These are phyloP conservation scores for Cladosporium colombiae DNA, from an alignment of 2,329 filamentous ascomycete genomes.

Conservation along the genomic window DNA sequence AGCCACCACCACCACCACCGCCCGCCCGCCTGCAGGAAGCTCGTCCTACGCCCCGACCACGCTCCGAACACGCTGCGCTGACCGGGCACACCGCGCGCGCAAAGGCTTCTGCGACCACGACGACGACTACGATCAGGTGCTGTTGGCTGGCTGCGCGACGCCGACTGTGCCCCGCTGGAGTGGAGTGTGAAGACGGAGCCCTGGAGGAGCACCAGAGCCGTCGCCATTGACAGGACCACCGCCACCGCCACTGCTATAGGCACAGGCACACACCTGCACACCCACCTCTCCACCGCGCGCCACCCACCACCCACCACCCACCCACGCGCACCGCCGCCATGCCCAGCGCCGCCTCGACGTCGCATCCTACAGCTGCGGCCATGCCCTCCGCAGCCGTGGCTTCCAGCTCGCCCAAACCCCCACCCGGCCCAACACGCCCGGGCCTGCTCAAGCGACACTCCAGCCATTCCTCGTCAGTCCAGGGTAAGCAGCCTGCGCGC, in stretches of 20 bases:
- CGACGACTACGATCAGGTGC: neutral
- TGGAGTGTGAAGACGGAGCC: neutral
- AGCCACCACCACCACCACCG: neutral
- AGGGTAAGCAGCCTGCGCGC: constrained; percentile 13
- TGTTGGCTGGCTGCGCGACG: constrained; percentile 7
- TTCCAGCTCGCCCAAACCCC: constrained; percentile 19
- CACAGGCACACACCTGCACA: too few relatives aligned
- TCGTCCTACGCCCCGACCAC: constrained; percentile 4
- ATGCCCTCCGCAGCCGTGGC: constrained; percentile 19
- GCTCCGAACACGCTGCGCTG: neutral
- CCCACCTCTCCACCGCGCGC: too few relatives aligned
- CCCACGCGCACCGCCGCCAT: neutral
- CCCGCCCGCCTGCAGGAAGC: neutral
- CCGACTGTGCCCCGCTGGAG: neutral
- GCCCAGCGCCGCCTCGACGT: constrained; percentile 8
- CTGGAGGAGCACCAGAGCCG: neutral
- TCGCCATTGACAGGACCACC: neutral
- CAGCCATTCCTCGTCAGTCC: constrained; percentile 31
- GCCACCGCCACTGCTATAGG: neutral
- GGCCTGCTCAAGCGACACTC: constrained; percentile 34
- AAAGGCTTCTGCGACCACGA: neutral
- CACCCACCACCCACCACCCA: too few relatives aligned
- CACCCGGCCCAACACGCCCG: constrained; percentile 26
- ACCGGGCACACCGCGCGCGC: neutral
- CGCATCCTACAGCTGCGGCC: constrained; percentile 4